Evolutionary conservation across 345 rosid species (phyloP), one percentile per base, ranked within the genome.

Genomic region (Populus alba): DNA sequence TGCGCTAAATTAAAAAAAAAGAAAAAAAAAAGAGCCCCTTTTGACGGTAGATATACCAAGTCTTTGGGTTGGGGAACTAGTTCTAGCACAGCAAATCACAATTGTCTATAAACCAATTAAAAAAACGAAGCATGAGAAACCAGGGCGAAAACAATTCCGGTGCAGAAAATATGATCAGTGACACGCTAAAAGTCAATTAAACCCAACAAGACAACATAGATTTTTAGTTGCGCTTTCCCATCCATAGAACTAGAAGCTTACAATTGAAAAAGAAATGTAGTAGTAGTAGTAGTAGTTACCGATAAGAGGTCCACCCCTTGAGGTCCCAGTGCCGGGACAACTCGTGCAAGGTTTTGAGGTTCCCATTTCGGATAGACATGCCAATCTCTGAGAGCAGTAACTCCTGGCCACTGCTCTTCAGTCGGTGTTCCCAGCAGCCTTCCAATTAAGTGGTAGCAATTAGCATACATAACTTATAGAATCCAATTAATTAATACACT

Each of bases 361-460:
- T 90, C 92, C 99, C 99, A 95, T 66, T 63, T 83, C 20, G 97
- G 98, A 82, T 93, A 95, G 11, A 88, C 92, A 82, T 95, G 99
- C 98, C 99, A 95, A 77, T 95, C 99, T 79, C 92, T 82, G 69
- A 93, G 84, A 71, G 91, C 35, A 74, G 90, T 83, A 49, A 95
- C 99, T 68, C 98, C 99, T 0, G 95, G 94, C 97, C 99, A 91
- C 76, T 92, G 76, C 85, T 88, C 84, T 78, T 95, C 98, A 37
- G 87, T 84, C 12, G 99, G 99, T 20, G 99, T 95, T 77, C 99
- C 98, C 72, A 93, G 73, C 90, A 95, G 72, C 87, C 98, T 95
- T 77, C 68, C 17, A 51, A 67, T 57, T 9, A 57, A 57, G 10
- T 10, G 63, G 63, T 57, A n/a, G 63, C 11, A n/a, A 57, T 57